phyloP scores from a whole-genome alignment of 768 basidiomycete species.

The button mushroom (Agaricus bisporus) region DNA sequence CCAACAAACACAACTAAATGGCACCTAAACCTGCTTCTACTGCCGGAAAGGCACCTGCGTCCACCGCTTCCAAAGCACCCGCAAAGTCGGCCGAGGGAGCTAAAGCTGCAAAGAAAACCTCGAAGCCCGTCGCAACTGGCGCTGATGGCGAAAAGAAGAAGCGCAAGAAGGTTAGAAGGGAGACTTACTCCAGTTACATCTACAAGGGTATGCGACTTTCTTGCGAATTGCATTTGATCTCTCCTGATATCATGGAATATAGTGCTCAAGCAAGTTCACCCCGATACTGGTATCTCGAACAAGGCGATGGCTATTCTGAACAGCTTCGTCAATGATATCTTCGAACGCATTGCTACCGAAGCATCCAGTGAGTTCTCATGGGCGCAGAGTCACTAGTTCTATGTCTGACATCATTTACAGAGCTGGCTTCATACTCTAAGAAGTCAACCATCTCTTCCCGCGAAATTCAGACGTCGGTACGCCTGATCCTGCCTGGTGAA shows the following conservation, averaged over 20 bases:
- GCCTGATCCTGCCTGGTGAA: slow-evolving; percentile 94
- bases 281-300: slow-evolving; percentile 98
- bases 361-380: slow-evolving; percentile 61
- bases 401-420: slow-evolving; percentile 28
- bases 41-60: slow-evolving; percentile 73
- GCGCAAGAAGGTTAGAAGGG: slow-evolving; percentile 80
- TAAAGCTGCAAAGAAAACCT: slow-evolving; percentile 78
- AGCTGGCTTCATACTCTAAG: slow-evolving; percentile 97
- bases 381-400: not conserved
- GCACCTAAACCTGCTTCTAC: slow-evolving; percentile 78
- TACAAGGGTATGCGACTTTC: slow-evolving; percentile 62
- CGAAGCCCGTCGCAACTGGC: slow-evolving; percentile 45
- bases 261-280: slow-evolving; percentile 97
- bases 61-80: slow-evolving; percentile 66
- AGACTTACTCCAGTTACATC: slow-evolving; percentile 93
- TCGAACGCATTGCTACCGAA: slow-evolving; percentile 86
- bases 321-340: slow-evolving; percentile 92
- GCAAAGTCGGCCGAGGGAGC: slow-evolving; percentile 56
- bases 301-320: slow-evolving; percentile 92
- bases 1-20: slow-evolving; percentile 41
- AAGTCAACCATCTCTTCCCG: slow-evolving; percentile 98
- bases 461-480: slow-evolving; percentile 95
- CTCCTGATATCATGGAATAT: not conserved
- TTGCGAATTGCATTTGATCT: not conserved
- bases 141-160: slow-evolving; percentile 80